A percentile compares a stretch with the other conserved stretches of the same genome.
These are phyloP conservation scores for Aurantiochytrium sp. DNA, from an alignment of 108 stramenopile species.

Conservation along the genomic window DNA sequence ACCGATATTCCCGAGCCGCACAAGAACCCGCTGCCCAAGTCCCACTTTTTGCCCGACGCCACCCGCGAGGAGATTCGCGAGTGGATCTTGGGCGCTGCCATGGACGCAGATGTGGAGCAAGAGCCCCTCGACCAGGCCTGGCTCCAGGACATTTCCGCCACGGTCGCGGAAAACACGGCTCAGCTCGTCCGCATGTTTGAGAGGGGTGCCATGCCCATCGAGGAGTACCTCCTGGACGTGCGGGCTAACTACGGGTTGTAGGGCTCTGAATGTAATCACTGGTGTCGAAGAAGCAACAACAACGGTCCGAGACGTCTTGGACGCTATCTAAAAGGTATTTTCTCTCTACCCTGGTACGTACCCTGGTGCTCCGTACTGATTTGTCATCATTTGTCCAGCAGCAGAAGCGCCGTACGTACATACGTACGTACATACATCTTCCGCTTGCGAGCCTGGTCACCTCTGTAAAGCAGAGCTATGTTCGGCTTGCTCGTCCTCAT, in stretches of 20 bases:
- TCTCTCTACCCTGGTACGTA: no score
- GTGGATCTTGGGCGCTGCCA: conserved; percentile 61
- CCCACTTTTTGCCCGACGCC: conserved; percentile 43
- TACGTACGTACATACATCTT: no score
- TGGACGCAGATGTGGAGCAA: conserved; percentile 61
- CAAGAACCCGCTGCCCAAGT: conserved; percentile 35
- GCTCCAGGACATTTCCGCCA: neutral
- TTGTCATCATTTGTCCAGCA: no score
- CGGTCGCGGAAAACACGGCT: neutral
- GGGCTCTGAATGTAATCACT: no score
- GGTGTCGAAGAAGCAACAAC: no score
- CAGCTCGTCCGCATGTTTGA: conserved; percentile 18
- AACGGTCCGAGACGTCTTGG: no score
- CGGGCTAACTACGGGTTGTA: neutral
- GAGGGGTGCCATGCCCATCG: conserved; percentile 14
- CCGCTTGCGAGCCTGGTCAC: no score
- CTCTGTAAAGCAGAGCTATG: no score
- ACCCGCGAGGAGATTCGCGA: conserved; percentile 61
- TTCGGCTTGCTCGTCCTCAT: no score
- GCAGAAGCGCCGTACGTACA: no score
- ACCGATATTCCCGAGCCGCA: conserved; percentile 50
- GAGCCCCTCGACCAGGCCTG: neutral
- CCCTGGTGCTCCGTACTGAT: no score
- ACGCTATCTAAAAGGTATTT: no score
- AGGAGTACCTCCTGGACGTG: neutral